Base-by-base conservation (phyloP, 192 early-diverging fungal species). In the Pilobolus umbonatus region DNA sequence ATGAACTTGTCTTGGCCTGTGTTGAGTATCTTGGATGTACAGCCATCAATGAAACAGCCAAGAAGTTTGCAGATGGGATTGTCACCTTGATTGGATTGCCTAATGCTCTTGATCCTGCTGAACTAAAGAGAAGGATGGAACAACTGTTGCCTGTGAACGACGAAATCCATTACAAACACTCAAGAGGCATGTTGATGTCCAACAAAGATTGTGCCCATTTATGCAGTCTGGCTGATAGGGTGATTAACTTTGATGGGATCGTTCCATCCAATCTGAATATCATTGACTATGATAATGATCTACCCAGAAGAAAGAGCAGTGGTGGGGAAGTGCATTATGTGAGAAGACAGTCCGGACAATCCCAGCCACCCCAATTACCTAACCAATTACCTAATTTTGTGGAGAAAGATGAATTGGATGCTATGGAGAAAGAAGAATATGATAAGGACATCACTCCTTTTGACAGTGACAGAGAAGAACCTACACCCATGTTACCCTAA, bases 311-410 rank as follows among this genome's bases (percentile, higher is more conserved):
- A 32, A 12, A 29, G 17, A 54, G 6, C 17, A 38, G 19, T 5
- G 6, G 17, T 4, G 32, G 52, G 22, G 32, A 54, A 12, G 52
- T 54, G 15, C 32, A 54, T 2, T 54, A 54, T 11, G 38, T 54
- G 19, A 32, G 31, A 19, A 2, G 25, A 9, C 14, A 32, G 21
- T 6, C 21, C 19, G 1, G 52, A n/a, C n/a, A n/a, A n/a, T n/a
- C n/a, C 4, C 32, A 22, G 4, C 6, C 15, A 12, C 17, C 35
- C 10, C 19, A 38, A 21, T 36, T 54, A 35, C 52, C 52, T 35
- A 17, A 22, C 14, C 52, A 54, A 34, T 36, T 54, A 54, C 52
- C 52, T 14, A 35, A 21, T 35, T 54, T 54, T 38, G 31, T 54
- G 15, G 52, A 54, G 38, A 31, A 12, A 5, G 11, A 34, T 26